Conservation (phyloP, 1,284 basidiomycete species). For the Cryptococcus floricola region DNA sequence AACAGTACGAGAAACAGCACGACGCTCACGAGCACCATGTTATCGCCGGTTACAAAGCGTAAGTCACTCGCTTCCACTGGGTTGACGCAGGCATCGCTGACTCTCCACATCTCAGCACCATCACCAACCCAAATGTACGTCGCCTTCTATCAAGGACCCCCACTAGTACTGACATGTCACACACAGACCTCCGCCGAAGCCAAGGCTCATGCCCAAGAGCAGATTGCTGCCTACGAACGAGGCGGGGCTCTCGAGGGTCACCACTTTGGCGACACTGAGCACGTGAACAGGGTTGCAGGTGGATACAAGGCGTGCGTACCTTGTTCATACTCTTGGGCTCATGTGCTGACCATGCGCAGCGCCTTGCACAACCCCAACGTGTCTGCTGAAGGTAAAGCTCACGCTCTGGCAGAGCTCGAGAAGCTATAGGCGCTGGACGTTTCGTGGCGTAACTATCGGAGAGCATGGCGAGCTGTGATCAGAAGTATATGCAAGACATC, state of each 20-base stretch:
- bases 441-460: too few species aligned
- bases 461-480: too few species aligned
- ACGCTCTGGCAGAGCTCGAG: constrained; percentile 18
- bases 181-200: too few species aligned
- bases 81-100: too few species aligned
- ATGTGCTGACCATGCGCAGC: constrained; percentile 5
- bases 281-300: background rate
- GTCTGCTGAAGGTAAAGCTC: constrained; percentile 24
- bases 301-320: background rate
- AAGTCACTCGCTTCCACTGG: constrained; percentile 1
- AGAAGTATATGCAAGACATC: too few species aligned
- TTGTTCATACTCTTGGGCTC: background rate
- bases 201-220: too few species aligned
- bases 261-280: background rate
- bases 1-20: background rate
- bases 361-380: constrained; percentile 22
- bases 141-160: too few species aligned
- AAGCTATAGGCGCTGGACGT: background rate
- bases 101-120: too few species aligned
- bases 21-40: constrained; percentile 14
- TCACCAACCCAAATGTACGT: too few species aligned
- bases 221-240: too few species aligned
- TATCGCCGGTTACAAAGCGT: constrained; percentile 30
- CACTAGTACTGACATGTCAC: too few species aligned
- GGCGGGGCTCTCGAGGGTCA: too few species aligned